Evolutionary conservation across 371 early-diverging fungal species (phyloP).

Genomic region (Mucor racemosus): DNA sequence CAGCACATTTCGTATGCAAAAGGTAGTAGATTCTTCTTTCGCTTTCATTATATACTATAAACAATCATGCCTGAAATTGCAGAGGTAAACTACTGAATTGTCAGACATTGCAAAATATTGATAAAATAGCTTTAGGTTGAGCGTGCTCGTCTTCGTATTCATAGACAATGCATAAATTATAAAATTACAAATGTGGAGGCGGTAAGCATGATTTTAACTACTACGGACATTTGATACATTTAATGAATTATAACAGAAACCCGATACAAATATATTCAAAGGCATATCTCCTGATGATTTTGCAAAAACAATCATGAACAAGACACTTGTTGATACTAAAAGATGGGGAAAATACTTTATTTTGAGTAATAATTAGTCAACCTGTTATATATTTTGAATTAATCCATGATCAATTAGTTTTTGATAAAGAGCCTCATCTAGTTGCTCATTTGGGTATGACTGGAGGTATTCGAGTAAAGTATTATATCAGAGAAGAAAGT

Average conservation of each 20-base stretch:
- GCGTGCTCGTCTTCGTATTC: conserved; percentile 39
- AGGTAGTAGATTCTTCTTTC: background rate
- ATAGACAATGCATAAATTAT: conserved; percentile 44
- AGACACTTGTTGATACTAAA: conserved; percentile 51
- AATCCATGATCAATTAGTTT: conserved; percentile 21
- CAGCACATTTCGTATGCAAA: background rate
- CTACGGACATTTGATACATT: background rate
- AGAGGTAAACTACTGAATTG: conserved; percentile 22
- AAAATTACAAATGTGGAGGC: conserved; percentile 47
- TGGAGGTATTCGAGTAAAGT: conserved; percentile 34
- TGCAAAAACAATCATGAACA: conserved; percentile 35
- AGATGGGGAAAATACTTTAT: conserved; percentile 68
- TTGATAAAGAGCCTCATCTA: conserved; percentile 43
- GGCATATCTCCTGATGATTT: conserved; percentile 32
- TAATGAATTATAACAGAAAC: conserved; percentile 3
- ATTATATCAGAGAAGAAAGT: background rate
- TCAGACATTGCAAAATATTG: too few relatives aligned
- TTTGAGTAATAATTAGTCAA: conserved; percentile 25
- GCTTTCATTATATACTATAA: background rate
- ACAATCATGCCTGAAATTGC: conserved; percentile 40
- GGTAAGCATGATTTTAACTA: conserved; percentile 19
- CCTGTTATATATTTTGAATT: background rate
- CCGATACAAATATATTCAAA: conserved; percentile 39
- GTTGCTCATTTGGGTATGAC: conserved; percentile 70
- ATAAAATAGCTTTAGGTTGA: conserved; percentile 34